phyloP scores from a whole-genome alignment of 768 basidiomycete species.

The Tephrocybe sp. region DNA sequence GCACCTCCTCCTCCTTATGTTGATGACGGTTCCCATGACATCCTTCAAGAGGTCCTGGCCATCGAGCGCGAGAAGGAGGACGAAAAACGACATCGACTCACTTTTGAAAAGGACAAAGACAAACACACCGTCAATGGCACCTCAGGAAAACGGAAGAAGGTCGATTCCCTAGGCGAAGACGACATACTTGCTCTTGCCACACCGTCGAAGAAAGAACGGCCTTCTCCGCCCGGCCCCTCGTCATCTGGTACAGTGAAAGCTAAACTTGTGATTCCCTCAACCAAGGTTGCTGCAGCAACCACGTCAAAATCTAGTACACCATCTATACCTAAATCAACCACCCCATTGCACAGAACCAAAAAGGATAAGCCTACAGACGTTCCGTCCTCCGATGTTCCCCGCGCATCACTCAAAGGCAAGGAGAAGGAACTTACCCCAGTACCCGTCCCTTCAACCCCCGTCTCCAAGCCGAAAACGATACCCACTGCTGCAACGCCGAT shows the following conservation, averaged over 20 bases:
- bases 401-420: conserved; percentile 65
- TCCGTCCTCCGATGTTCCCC: conserved; percentile 31
- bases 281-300: conserved; percentile 7
- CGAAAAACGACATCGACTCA: conserved; percentile 47
- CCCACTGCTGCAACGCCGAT: conserved; percentile 44
- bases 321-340: conserved; percentile 17
- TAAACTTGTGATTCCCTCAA: conserved; percentile 22
- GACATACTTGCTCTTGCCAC: conserved; percentile 62
- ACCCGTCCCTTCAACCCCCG: conserved; percentile 28
- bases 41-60: conserved; percentile 78
- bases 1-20: conserved; percentile 66
- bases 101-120: conserved; percentile 38
- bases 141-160: conserved; percentile 59
- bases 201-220: conserved; percentile 57
- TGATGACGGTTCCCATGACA: conserved; percentile 80
- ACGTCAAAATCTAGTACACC: conserved; percentile 2
- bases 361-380: conserved; percentile 40
- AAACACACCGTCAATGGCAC: conserved; percentile 35
- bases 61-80: conserved; percentile 70
- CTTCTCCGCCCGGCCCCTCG: conserved; percentile 39
- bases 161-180: conserved; percentile 41
- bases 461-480: conserved; percentile 39
- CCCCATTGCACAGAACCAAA: conserved; percentile 28
- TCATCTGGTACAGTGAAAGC: conserved; percentile 20
- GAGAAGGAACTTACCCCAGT: conserved; percentile 52